These are phyloP conservation scores for Phytophthora ramorum DNA, from an alignment of 352 stramenopile genomes.

Conservation along the genomic window DNA sequence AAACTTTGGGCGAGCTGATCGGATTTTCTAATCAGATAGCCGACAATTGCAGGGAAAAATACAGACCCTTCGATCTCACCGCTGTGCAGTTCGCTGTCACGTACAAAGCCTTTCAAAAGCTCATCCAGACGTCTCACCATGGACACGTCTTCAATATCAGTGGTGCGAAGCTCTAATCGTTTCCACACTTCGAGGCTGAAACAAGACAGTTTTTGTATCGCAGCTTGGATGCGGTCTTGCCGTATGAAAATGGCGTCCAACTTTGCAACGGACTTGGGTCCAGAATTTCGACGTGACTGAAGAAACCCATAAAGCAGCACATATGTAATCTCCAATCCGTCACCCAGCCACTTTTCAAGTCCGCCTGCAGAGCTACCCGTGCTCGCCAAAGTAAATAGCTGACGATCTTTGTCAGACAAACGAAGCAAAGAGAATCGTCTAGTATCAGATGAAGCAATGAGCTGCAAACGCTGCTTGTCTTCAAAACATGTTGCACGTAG, in stretches of 20 bases:
- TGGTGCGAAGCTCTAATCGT: conserved; percentile 23
- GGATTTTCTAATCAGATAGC: conserved; percentile 21
- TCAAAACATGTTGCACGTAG: conserved; percentile 20
- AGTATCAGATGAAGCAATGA: conserved; percentile 27
- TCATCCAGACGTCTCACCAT: conserved; percentile 27
- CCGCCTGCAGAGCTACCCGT: background rate
- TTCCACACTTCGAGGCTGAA: conserved; percentile 37
- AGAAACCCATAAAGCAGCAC: conserved; percentile 29
- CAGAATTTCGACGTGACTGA: conserved; percentile 19
- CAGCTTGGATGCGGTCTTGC: conserved; percentile 26
- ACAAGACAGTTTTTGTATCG: conserved; percentile 24
- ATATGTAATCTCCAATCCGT: conserved; percentile 28
- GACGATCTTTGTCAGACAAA: conserved; percentile 27
- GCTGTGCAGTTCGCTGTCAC: conserved; percentile 6
- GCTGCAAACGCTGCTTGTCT: conserved; percentile 19
- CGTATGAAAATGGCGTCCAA: conserved; percentile 12
- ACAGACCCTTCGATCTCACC: conserved; percentile 18
- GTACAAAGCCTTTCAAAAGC: conserved; percentile 14
- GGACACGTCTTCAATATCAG: conserved; percentile 21
- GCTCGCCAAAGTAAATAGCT: conserved; percentile 19
- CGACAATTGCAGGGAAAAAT: conserved; percentile 21
- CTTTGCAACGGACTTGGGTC: conserved; percentile 20
- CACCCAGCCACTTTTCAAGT: conserved; percentile 28
- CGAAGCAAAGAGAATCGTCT: conserved; percentile 21
- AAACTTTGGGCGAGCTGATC: conserved; percentile 25